These are phyloP conservation scores for Albifimbria verrucaria DNA, from an alignment of 2,329 filamentous ascomycete genomes.

Conservation along the genomic window DNA sequence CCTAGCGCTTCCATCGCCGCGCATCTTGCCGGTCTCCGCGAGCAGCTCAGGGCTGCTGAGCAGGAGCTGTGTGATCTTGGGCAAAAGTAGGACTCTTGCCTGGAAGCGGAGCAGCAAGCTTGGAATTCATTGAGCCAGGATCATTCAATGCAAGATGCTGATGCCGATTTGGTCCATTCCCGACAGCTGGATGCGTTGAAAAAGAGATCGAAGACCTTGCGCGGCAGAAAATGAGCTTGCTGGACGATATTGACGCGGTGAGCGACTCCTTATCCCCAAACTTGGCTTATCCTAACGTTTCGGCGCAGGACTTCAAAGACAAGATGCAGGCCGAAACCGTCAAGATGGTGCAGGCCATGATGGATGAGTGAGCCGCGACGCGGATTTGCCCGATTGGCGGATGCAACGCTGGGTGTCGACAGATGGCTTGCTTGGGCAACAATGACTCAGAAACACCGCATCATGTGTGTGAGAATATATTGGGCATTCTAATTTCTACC, in stretches of 20 bases:
- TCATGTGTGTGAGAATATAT: no score
- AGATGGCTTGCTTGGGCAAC: no score
- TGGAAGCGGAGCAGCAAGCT: conserved; percentile 12
- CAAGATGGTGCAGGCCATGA: conserved; percentile 23
- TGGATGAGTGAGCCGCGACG: conserved; percentile 9
- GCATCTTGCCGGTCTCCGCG: conserved; percentile 22
- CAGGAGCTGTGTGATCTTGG: background rate
- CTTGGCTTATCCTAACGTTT: background rate
- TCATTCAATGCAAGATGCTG: background rate
- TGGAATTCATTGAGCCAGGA: conserved; percentile 13
- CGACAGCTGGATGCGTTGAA: conserved; percentile 9
- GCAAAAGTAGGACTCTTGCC: conserved; percentile 22
- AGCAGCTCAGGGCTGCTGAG: conserved; percentile 7
- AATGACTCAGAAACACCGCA: no score
- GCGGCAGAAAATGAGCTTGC: conserved; percentile 10
- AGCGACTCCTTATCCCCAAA: background rate
- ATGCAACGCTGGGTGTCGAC: no score
- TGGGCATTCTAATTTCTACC: no score
- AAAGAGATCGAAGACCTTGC: conserved; percentile 19
- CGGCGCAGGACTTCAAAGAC: conserved; percentile 23
- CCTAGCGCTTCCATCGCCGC: conserved; percentile 19
- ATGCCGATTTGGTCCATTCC: background rate
- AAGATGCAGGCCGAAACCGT: conserved; percentile 20
- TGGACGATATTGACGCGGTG: conserved; percentile 27
- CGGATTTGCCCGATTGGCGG: no score